These are phyloP conservation scores for Viola odorata DNA, from an alignment of 345 rosid genomes.

Conservation along the genomic window DNA sequence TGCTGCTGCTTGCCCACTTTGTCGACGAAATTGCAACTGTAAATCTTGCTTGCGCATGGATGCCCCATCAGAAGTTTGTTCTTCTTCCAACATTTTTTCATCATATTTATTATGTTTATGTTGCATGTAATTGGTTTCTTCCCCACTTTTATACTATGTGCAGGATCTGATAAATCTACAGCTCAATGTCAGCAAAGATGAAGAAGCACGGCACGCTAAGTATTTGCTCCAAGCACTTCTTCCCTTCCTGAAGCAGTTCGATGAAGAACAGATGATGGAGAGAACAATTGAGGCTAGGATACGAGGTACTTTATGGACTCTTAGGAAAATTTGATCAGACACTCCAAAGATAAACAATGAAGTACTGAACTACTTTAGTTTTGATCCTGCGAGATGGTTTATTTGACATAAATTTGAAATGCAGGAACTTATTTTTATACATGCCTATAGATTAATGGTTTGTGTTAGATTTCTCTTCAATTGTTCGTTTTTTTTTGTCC, in stretches of 20 bases:
- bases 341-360: too few species aligned
- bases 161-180: slow-evolving; percentile 10
- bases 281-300: slow-evolving; percentile 39
- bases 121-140: not conserved
- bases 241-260: slow-evolving; percentile 43
- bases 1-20: slow-evolving; percentile 44
- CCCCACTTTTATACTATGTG: too few species aligned
- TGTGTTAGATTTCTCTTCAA: not conserved
- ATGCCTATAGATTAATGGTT: too few species aligned
- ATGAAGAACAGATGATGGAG: slow-evolving; percentile 48
- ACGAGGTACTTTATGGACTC: slow-evolving; percentile 43
- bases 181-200: slow-evolving; percentile 7
- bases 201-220: slow-evolving; percentile 24
- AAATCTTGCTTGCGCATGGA: slow-evolving; percentile 55
- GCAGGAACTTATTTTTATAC: too few species aligned
- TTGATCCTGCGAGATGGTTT: too few species aligned
- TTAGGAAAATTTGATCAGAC: not conserved
- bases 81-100: not conserved
- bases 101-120: not conserved
- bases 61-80: slow-evolving; percentile 23
- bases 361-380: too few species aligned
- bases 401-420: too few species aligned
- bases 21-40: slow-evolving; percentile 55
- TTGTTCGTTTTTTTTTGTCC: not conserved
- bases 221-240: slow-evolving; percentile 35